Conservation (phyloP, 2,329 filamentous ascomycete species). For the Myriosclerotinia duriaeana region DNA sequence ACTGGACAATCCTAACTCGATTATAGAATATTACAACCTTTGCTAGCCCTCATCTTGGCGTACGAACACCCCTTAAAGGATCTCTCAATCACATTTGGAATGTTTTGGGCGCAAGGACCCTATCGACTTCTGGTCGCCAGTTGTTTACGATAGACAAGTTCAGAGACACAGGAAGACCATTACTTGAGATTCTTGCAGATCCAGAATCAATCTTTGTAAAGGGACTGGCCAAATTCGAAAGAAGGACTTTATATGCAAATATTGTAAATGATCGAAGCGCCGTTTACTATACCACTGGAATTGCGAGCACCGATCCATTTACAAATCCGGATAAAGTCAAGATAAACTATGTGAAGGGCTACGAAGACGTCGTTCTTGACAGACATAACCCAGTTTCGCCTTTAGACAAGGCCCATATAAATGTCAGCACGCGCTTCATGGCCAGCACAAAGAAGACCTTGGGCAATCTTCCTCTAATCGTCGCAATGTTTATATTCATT, state of each 20-base stretch:
- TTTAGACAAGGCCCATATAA: slow-evolving; percentile 41
- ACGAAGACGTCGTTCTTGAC: slow-evolving; percentile 74
- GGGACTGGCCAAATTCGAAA: slow-evolving; percentile 72
- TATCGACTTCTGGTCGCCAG: slow-evolving; percentile 82
- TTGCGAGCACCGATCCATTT: slow-evolving; percentile 77
- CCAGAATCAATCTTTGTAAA: slow-evolving; percentile 82
- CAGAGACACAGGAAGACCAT: slow-evolving; percentile 74
- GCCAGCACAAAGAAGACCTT: slow-evolving; percentile 40
- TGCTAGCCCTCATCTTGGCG: slow-evolving; percentile 79
- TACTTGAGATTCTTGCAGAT: slow-evolving; percentile 80
- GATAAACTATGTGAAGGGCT: slow-evolving; percentile 72
- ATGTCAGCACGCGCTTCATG: slow-evolving; percentile 32
- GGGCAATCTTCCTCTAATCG: slow-evolving; percentile 58
- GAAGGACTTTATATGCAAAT: slow-evolving; percentile 79
- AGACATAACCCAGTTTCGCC: slow-evolving; percentile 58
- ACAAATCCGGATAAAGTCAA: slow-evolving; percentile 64
- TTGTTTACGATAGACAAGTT: slow-evolving; percentile 86
- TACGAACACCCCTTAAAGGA: slow-evolving; percentile 66
- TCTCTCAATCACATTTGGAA: slow-evolving; percentile 73
- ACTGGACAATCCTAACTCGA: slow-evolving; percentile 14
- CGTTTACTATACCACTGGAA: slow-evolving; percentile 78
- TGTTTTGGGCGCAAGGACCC: slow-evolving; percentile 73
- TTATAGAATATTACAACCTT: slow-evolving; percentile 86
- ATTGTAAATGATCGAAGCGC: slow-evolving; percentile 82
- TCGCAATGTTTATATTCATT: slow-evolving; percentile 67